Conservation (phyloP, 768 basidiomycete species). For the Termitomyces sp. region DNA sequence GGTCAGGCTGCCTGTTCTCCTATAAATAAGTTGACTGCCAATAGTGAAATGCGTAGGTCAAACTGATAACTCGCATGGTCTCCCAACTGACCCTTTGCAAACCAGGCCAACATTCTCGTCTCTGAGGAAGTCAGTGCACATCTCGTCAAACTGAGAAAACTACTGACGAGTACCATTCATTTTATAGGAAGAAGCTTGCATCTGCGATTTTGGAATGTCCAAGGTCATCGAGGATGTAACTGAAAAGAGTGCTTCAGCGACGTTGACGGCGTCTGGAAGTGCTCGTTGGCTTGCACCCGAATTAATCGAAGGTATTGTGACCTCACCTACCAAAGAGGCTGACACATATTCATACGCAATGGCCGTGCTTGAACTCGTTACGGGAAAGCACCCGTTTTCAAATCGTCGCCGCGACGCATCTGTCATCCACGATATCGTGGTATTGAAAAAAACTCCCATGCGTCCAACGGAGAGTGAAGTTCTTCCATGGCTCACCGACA, state of each 20-base stretch:
- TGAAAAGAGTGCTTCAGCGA: slow-evolving; percentile 42
- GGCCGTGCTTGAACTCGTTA: slow-evolving; percentile 57
- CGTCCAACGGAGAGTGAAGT: slow-evolving; percentile 36
- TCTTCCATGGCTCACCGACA: slow-evolving; percentile 40
- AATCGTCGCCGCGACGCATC: slow-evolving; percentile 46
- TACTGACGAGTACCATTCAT: background rate
- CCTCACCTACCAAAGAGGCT: slow-evolving; percentile 40
- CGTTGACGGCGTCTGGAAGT: slow-evolving; percentile 44
- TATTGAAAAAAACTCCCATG: slow-evolving; percentile 34
- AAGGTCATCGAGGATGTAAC: slow-evolving; percentile 59
- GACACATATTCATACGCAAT: slow-evolving; percentile 62
- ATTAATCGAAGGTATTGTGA: slow-evolving; percentile 41
- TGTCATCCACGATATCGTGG: slow-evolving; percentile 44
- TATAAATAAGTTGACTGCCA: slow-evolving; percentile 1
- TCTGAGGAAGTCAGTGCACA: slow-evolving; percentile 36
- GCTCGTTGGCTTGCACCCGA: slow-evolving; percentile 65
- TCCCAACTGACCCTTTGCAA: background rate
- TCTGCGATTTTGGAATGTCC: slow-evolving; percentile 65
- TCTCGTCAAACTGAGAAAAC: background rate
- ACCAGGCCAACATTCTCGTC: slow-evolving; percentile 50
- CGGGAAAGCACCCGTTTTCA: slow-evolving; percentile 49
- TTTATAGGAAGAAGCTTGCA: slow-evolving; percentile 46
- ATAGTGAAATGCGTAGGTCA: slow-evolving; percentile 59
- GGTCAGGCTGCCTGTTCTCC: background rate
- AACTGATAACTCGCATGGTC: background rate